These are phyloP conservation scores for Colletotrichum caudatum DNA, from an alignment of 2,329 filamentous ascomycete species.

Conservation along the genomic window DNA sequence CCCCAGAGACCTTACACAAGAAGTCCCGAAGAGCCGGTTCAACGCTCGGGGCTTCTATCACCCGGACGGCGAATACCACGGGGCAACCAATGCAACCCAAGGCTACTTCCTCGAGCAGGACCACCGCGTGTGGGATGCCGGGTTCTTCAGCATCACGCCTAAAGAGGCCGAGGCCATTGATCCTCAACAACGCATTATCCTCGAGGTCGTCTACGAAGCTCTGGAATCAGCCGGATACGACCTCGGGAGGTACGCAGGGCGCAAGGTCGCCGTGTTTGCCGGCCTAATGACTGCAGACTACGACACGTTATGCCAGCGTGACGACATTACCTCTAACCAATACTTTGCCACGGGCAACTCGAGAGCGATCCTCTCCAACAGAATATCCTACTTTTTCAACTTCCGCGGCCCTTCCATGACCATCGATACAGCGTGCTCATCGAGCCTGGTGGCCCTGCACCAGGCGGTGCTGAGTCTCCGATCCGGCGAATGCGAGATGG, in stretches of 20 bases:
- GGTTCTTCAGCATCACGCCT: slow-evolving; percentile 55
- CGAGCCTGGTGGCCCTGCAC: slow-evolving; percentile 57
- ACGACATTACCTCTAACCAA: slow-evolving; percentile 45
- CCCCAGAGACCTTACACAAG: slow-evolving; percentile 43
- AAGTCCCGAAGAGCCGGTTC: slow-evolving; percentile 45
- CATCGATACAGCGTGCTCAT: slow-evolving; percentile 62
- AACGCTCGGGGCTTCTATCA: slow-evolving; percentile 46
- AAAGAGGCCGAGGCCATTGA: slow-evolving; percentile 50
- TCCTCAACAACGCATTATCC: slow-evolving; percentile 49
- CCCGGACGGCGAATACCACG: slow-evolving; percentile 43
- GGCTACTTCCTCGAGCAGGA: slow-evolving; percentile 45
- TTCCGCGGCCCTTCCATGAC: slow-evolving; percentile 56
- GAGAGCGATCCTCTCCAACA: slow-evolving; percentile 53
- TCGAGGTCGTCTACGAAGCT: slow-evolving; percentile 53
- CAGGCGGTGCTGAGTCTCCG: slow-evolving; percentile 54
- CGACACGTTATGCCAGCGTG: slow-evolving; percentile 45
- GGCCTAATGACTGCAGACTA: slow-evolving; percentile 48
- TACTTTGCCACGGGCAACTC: slow-evolving; percentile 52
- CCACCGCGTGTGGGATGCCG: slow-evolving; percentile 52
- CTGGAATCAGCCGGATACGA: slow-evolving; percentile 46
- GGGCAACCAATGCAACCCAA: slow-evolving; percentile 36
- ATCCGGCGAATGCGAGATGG: slow-evolving; percentile 48
- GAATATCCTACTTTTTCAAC: slow-evolving; percentile 57
- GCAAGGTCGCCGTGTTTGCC: slow-evolving; percentile 44
- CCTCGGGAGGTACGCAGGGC: slow-evolving; percentile 34